Conservation (phyloP, 23 red algal genomes). For the Gracilaria caudata region DNA sequence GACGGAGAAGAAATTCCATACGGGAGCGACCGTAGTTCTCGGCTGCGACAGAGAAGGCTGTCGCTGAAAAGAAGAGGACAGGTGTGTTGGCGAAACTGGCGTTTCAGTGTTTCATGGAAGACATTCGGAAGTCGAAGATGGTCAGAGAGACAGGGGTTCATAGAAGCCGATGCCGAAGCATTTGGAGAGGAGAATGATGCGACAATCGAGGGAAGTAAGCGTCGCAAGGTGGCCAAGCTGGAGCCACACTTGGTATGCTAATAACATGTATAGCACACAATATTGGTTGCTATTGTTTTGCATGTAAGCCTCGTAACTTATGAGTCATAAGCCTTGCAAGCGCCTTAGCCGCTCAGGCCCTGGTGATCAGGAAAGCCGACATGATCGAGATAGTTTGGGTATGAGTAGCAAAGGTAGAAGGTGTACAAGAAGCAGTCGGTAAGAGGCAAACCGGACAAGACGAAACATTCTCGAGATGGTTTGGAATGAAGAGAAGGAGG, state of each 20-base stretch:
- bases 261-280: no score
- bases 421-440: no score
- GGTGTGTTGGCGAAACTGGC: not conserved
- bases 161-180: conserved; percentile 3
- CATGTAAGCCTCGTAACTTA: no score
- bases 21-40: not conserved
- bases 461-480: no score
- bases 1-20: not conserved
- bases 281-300: no score
- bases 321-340: no score
- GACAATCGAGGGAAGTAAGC: conserved; percentile 2
- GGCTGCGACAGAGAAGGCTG: not conserved
- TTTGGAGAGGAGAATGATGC: conserved; percentile 18
- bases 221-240: not conserved
- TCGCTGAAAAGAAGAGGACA: conserved; percentile 4
- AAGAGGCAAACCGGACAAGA: no score
- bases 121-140: not conserved
- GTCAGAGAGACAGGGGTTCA: not conserved
- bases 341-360: no score
- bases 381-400: no score
- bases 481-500: no score
- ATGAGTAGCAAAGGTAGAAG: no score
- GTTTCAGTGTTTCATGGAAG: conserved; percentile 17
- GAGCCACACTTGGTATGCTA: not conserved
- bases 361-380: no score